Evolutionary conservation across 345 rosid species (phyloP).

Genomic region (Orychophragmus violaceus): DNA sequence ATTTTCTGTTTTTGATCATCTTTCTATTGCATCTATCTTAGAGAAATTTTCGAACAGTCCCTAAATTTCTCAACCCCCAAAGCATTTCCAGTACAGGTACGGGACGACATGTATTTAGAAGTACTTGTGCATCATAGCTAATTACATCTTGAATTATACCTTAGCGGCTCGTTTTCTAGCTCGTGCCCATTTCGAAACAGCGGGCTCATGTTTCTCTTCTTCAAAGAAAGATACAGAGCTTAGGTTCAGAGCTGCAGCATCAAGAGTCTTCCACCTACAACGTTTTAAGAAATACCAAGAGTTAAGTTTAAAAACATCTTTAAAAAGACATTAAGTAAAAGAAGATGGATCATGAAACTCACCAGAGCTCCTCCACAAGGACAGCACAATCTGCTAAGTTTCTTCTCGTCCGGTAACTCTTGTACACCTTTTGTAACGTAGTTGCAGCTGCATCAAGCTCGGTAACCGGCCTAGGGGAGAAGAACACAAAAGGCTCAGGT

Average conservation of each 20-base stretch:
- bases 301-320: background rate
- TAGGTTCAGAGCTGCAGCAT: constrained; percentile 47
- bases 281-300: background rate
- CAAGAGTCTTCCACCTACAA: constrained; percentile 60
- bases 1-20: too few relatives aligned
- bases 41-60: too few relatives aligned
- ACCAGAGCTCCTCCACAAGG: constrained; percentile 68
- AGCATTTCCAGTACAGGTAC: too few relatives aligned
- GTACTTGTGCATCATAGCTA: too few relatives aligned
- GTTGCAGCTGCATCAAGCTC: constrained; percentile 79
- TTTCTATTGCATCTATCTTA: too few relatives aligned
- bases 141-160: too few relatives aligned
- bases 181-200: constrained; percentile 56
- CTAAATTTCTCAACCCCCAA: too few relatives aligned
- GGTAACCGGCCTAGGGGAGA: constrained; percentile 52
- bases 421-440: constrained; percentile 78
- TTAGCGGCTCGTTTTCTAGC: constrained; percentile 61
- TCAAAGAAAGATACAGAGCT: constrained; percentile 56
- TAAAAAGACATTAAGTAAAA: background rate
- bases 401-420: constrained; percentile 86
- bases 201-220: constrained; percentile 53
- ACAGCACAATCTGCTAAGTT: constrained; percentile 79
- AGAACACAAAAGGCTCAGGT: constrained; percentile 42
- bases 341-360: constrained; percentile 17
- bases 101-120: too few relatives aligned